Evolutionary conservation across 2,329 filamentous ascomycete genomes (phyloP), one percentile per base, ranked within the genome.

Genomic region (Thermothelomyces thermophilus): DNA sequence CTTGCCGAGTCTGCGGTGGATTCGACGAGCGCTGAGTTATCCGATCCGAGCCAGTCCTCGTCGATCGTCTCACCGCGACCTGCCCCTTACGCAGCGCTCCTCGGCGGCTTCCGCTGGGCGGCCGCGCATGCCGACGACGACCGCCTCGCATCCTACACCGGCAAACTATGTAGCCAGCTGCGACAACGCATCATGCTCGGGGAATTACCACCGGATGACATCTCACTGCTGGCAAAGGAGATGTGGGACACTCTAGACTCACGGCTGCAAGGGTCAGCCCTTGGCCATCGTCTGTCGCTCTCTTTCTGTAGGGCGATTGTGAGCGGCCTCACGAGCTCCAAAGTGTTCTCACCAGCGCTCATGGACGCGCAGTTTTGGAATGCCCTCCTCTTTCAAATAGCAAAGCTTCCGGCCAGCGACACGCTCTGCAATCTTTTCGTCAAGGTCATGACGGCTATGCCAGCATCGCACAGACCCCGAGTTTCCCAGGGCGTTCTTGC

Each of bases 91-190:
- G 19, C 37, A 4, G n/a, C 33, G 16, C 40, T 50, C 19, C 42
- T 58, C 17, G 47, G 48, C 40, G 36, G 17, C 9, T 51, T 56
- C 14, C 43, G 46, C 5, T 24, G 30, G 28, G 51, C 54, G 19
- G 35, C 39, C 9, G 11, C 36, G 5, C 41, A 35, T 22, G 51
- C 43, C 19, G 31, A 46, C 16, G 40, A 51, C 16, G 35, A 31
- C 8, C 14, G 41, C 7, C 10, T 59, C 22, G 19, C 19, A n/a
- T 22, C 41, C 7, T 26, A 50, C 48, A 24, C 44, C 59, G 1
- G 62, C 62, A n/a, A 59, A 45, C 36, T 63, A 64, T 48, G 57
- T 66, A 11, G 19, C 33, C 44, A 49, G 17, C 31, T 59, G 10
- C 48, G 51, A n/a, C 56, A 54, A 3, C 26, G 19, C 10, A 52